Conservation (phyloP, 75 land plant genomes). For the Pseudotsuga menziesii region DNA sequence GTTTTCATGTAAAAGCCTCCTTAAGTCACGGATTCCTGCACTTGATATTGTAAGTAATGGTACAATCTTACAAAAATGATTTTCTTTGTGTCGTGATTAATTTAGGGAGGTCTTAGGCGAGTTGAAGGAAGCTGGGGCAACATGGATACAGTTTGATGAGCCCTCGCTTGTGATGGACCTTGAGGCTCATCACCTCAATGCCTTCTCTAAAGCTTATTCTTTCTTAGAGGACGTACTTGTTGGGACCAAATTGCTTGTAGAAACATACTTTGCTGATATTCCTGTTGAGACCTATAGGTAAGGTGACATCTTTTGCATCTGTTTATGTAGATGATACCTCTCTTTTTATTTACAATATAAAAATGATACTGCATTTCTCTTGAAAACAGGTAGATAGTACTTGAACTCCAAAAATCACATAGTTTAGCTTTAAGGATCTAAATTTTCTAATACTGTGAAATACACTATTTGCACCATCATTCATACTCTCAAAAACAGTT, state of each 20-base stretch:
- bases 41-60: background rate
- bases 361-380: background rate
- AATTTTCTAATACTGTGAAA: background rate
- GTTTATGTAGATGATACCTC: background rate
- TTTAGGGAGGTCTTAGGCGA: slow-evolving; percentile 46
- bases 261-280: slow-evolving; percentile 55
- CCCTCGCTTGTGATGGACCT: slow-evolving; percentile 51
- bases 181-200: slow-evolving; percentile 28
- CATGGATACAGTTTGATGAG: slow-evolving; percentile 56
- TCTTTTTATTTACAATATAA: background rate
- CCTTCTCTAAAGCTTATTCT: slow-evolving; percentile 32
- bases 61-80: too few relatives aligned
- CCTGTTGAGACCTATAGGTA: slow-evolving; percentile 43
- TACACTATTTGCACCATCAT: background rate
- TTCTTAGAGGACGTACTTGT: slow-evolving; percentile 15
- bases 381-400: background rate
- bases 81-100: background rate
- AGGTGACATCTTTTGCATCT: background rate
- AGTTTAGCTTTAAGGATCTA: background rate
- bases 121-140: slow-evolving; percentile 51
- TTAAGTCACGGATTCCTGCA: background rate
- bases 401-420: background rate
- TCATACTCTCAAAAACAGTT: background rate
- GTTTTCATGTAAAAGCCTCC: background rate
- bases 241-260: slow-evolving; percentile 33